Conservation (phyloP, 1,284 basidiomycete species). For the Neolentinus lepideus region DNA sequence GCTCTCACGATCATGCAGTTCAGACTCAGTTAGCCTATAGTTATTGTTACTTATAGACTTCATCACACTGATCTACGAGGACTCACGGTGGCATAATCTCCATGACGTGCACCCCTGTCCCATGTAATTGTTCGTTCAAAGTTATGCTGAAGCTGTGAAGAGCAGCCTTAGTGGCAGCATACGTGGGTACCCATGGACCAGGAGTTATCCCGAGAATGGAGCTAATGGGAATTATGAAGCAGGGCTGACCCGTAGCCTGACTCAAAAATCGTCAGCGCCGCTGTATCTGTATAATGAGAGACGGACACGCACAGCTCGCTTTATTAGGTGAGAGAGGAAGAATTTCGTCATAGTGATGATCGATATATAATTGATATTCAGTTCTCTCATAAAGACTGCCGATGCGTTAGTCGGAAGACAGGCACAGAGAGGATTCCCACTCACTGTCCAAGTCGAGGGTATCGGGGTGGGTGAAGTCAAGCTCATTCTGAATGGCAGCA, state of each 20-base stretch:
- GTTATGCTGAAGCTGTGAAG: slow-evolving; percentile 48
- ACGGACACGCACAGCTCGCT: slow-evolving; percentile 33
- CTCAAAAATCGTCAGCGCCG: neutral
- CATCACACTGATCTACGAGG: neutral
- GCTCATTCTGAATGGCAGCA: slow-evolving; percentile 48
- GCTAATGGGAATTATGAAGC: slow-evolving; percentile 45
- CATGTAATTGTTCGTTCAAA: slow-evolving; percentile 38
- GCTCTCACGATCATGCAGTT: slow-evolving; percentile 51
- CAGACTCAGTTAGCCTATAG: slow-evolving; percentile 51
- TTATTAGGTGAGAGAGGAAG: slow-evolving; percentile 50
- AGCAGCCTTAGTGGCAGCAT: slow-evolving; percentile 57
- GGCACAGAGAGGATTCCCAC: slow-evolving; percentile 7
- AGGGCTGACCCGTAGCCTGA: slow-evolving; percentile 34
- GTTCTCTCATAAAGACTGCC: slow-evolving; percentile 38
- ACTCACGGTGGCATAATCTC: slow-evolving; percentile 59
- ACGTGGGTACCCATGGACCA: slow-evolving; percentile 34
- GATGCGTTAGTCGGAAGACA: neutral
- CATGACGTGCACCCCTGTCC: slow-evolving; percentile 45
- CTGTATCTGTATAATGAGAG: neutral
- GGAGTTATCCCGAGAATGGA: slow-evolving; percentile 45
- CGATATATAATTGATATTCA: slow-evolving; percentile 51
- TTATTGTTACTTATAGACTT: neutral
- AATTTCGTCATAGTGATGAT: slow-evolving; percentile 40
- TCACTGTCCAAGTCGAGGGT: slow-evolving; percentile 39
- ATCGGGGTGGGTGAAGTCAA: slow-evolving; percentile 40